Base-by-base conservation (phyloP, 306 rosid species). In the Castanea crenata region DNA sequence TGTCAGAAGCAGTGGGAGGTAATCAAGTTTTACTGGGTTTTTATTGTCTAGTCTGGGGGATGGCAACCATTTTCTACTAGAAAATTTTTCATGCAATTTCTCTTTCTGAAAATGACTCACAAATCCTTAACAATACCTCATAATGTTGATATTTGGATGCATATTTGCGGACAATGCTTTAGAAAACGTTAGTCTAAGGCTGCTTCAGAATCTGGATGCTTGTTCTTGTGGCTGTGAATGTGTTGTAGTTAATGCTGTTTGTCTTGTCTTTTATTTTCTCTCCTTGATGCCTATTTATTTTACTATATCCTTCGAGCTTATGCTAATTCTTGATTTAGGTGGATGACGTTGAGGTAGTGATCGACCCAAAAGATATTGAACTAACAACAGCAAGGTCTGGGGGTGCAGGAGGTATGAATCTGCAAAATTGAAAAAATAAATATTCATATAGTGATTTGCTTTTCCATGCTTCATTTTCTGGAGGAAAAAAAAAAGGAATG, bases 281-380 rank as follows among this genome's bases (percentile, higher is more conserved):
- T 73, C 41, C 51, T 56, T 44, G 76, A 73, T 38, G n/a, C 21
- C 44, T 69, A 34, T 80, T 21, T 57, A 14, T 31, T 71, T 76
- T 57, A 61, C 77, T 78, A 57, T 59, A 41, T 71, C 56, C 46
- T 63, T 73, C 21, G 23, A 44, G 51, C 76, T 73, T 23, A 82
- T 84, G 77, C 64, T 83, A 72, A 78, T 73, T 79, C 71, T 83
- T 77, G 76, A 25, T 84, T 62, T 76, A 95, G 99, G 98, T 89
- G 15, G 99, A 95, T 87, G 99, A 95, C 90, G 98, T 95, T 83
- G 99, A 95, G 82, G 88, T 95, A 21, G 91, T 77, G 77, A 91
- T 95, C 58, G 98, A 95, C 84, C 98, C 99, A 52, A 95, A 93
- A 87, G 99, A 95, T 85, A 85, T 95, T 84, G 99, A 95, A 82